Base-by-base conservation (phyloP, 2,329 filamentous ascomycete species). In the Diaporthe citrichinensis region DNA sequence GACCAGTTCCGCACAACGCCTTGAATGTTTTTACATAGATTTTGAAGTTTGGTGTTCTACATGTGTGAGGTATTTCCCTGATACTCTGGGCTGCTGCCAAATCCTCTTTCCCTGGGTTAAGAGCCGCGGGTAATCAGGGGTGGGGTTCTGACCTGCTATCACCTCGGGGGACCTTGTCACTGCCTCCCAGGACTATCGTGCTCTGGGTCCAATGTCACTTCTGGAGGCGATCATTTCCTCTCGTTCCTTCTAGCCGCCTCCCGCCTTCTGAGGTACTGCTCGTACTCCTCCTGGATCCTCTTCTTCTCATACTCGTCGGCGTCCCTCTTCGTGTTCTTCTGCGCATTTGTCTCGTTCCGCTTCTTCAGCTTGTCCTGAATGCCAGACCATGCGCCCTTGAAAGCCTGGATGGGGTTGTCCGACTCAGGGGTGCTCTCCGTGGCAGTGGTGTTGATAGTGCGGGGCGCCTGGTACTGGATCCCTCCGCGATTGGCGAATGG, bases 391-490 rank as follows among this genome's bases (percentile, higher is more conserved):
- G 65, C 46, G n/a, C 57, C 69, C n/a, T 49, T 67, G 39, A 73
- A 41, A 3, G 62, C 62, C 34, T 46, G 25, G 31, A 73, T 20
- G 20, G 73, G 73, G 41, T 73, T 75, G 17, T 77, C 61, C 7
- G 71, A 69, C 14, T 28, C 51, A 15, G 53, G 4, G 5, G 58
- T 44, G 12, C 53, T 15, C 36, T 75, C 71, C 4, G 53, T 74
- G 20, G 79, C 79, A 4, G 76, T 80, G 3, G 79, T 78, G 39
- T 78, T 74, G 65, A 84, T 74, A 34, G 80, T 78, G 10, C 82
- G 79, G n/a, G 83, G 83, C 0, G 83, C 79, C 68, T 83, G 80
- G 80, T 81, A 84, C 15, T 76, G 75, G 12, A 76, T 72, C n/a
- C 28, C 67, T 14, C 76, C 72, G n/a, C 17, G 25, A 23, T 20